Evolutionary conservation across 768 basidiomycete genomes (phyloP).

Genomic region (Mycena vulgaris): DNA sequence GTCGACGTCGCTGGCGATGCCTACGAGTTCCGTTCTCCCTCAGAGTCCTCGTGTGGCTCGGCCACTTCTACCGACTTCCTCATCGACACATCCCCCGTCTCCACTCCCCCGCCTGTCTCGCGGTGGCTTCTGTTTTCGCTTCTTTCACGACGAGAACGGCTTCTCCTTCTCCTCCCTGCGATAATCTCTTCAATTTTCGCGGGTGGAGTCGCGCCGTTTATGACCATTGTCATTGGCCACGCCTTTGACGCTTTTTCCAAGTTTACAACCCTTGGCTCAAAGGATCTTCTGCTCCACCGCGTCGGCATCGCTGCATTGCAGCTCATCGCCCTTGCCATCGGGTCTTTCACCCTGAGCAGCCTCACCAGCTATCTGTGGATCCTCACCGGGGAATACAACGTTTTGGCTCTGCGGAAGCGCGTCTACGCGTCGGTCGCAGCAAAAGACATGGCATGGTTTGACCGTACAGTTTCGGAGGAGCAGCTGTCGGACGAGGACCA

Average conservation of each 20-base stretch:
- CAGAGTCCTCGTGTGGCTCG: neutral
- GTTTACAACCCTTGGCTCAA: slow-evolving; percentile 56
- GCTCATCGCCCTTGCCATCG: slow-evolving; percentile 76
- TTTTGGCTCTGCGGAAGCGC: slow-evolving; percentile 72
- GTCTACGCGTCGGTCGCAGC: slow-evolving; percentile 79
- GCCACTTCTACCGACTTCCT: slow-evolving; percentile 30
- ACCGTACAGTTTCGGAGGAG: slow-evolving; percentile 67
- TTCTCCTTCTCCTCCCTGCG: slow-evolving; percentile 77
- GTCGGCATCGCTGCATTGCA: slow-evolving; percentile 76
- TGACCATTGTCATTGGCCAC: slow-evolving; percentile 87
- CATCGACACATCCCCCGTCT: slow-evolving; percentile 25
- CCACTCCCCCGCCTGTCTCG: slow-evolving; percentile 62
- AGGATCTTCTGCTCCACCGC: slow-evolving; percentile 67
- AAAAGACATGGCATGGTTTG: slow-evolving; percentile 94
- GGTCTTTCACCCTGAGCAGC: slow-evolving; percentile 80
- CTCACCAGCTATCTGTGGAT: slow-evolving; percentile 89
- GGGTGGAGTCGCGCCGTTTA: slow-evolving; percentile 86
- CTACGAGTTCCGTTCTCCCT: slow-evolving; percentile 2
- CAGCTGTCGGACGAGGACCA: slow-evolving; percentile 55
- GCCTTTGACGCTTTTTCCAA: slow-evolving; percentile 84
- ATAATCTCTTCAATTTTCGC: slow-evolving; percentile 72
- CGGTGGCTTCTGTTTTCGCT: slow-evolving; percentile 71
- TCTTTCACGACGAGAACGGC: slow-evolving; percentile 69
- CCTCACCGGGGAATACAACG: slow-evolving; percentile 87
- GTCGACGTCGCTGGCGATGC: slow-evolving; percentile 33